These are phyloP conservation scores for Plasmodium relictum DNA, from an alignment of 169 alveolate species.

Conservation along the genomic window DNA sequence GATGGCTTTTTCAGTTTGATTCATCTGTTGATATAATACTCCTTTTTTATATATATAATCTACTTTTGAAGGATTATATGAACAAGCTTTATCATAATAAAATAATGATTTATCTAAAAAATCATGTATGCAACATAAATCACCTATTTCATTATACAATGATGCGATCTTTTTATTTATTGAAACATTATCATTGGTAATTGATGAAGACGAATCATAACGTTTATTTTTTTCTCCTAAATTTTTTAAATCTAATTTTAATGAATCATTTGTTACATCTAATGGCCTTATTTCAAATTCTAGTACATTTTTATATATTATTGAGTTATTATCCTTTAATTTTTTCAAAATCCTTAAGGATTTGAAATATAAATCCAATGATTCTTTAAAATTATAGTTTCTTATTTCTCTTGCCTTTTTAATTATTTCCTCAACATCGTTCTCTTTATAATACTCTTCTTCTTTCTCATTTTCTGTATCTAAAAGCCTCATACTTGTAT, in stretches of 20 bases:
- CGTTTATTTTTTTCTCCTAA: background rate
- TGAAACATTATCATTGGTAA: background rate
- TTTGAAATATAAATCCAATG: conserved; percentile 54
- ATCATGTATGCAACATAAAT: conserved; percentile 73
- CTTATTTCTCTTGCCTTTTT: conserved; percentile 53
- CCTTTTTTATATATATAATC: conserved; percentile 74
- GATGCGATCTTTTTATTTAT: conserved; percentile 71
- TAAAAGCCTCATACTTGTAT: conserved; percentile 45
- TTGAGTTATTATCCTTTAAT: conserved; percentile 24
- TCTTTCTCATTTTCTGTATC: conserved; percentile 21
- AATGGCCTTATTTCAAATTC: conserved; percentile 72
- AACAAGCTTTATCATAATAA: conserved; percentile 71
- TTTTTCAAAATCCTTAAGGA: conserved; percentile 42
- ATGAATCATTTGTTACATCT: conserved; percentile 4
- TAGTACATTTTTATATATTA: conserved; percentile 48
- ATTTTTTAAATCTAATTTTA: conserved; percentile 13
- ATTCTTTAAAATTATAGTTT: conserved; percentile 43
- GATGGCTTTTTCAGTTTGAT: conserved; percentile 63
- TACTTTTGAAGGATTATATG: conserved; percentile 65
- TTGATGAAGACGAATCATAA: background rate
- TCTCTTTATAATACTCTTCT: conserved; percentile 30
- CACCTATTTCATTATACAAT: conserved; percentile 71
- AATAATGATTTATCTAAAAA: conserved; percentile 58
- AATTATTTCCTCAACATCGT: conserved; percentile 34
- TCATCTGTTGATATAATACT: conserved; percentile 75